A percentile compares a stretch with the other conserved stretches of the same genome.
phyloP scores from a whole-genome alignment of 164 flowering plant genomes.

The Aristolochia contorta region DNA sequence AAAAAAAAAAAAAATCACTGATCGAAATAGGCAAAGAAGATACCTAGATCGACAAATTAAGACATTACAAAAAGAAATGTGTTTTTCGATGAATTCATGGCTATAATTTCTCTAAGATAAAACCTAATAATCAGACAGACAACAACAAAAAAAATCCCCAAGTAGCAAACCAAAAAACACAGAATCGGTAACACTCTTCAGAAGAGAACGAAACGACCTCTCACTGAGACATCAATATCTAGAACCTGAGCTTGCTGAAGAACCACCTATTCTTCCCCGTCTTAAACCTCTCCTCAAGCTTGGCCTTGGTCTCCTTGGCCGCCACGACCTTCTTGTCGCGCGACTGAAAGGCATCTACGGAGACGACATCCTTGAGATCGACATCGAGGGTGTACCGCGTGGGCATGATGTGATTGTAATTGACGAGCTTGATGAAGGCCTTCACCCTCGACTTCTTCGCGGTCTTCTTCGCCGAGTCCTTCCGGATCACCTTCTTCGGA shows the following conservation, averaged over 20 bases:
- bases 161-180: no score
- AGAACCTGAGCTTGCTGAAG: conserved; percentile 29
- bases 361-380: conserved; percentile 38
- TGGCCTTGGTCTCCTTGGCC: conserved; percentile 20
- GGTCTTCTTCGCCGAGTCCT: conserved; percentile 33
- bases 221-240: no score
- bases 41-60: no score
- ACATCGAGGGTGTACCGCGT: conserved; percentile 49
- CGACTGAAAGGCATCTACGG: conserved; percentile 11
- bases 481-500: conserved; percentile 34
- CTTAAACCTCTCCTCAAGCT: conserved; percentile 28
- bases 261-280: conserved; percentile 32
- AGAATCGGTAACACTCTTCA: no score
- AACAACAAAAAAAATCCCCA: no score
- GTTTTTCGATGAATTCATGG: no score
- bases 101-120: no score
- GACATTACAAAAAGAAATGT: no score
- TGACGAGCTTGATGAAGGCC: conserved; percentile 23
- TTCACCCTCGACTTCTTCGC: conserved; percentile 27
- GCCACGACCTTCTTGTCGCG: conserved; percentile 21
- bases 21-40: no score
- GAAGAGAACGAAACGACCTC: neutral
- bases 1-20: no score
- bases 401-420: conserved; percentile 42
- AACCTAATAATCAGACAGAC: no score